Conservation (phyloP, 305 asterid genomes). For the Solanum hybrid region DNA sequence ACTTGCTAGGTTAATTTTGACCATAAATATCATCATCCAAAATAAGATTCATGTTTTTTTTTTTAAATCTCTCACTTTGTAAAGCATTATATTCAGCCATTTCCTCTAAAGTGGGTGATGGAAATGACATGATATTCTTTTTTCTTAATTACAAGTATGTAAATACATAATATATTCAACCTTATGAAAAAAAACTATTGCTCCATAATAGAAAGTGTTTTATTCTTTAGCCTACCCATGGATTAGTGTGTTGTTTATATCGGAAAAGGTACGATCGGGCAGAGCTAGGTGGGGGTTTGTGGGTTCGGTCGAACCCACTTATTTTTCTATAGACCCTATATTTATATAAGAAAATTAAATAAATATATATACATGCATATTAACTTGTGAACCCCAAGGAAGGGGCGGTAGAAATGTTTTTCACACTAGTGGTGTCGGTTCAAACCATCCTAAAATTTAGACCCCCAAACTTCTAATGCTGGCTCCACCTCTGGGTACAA, state of each 20-base stretch:
- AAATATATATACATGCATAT: too few species aligned
- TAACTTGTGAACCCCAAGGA: too few species aligned
- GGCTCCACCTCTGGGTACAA: too few species aligned
- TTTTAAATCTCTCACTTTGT: background rate
- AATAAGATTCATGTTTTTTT: background rate
- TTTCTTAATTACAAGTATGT: background rate
- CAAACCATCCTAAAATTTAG: too few species aligned
- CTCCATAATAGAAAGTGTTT: background rate
- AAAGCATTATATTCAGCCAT: background rate
- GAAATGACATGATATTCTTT: background rate
- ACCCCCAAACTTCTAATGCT: too few species aligned
- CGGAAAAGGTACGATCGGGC: too few species aligned
- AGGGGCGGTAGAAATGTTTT: too few species aligned
- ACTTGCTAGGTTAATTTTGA: background rate
- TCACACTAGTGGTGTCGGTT: too few species aligned
- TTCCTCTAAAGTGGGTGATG: background rate
- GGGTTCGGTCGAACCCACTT: too few species aligned
- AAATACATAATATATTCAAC: background rate
- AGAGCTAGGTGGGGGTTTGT: too few species aligned
- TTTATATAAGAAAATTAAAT: too few species aligned
- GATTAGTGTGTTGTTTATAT: background rate
- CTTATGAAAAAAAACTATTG: background rate
- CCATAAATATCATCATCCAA: background rate
- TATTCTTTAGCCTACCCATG: background rate
- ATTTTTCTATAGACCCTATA: too few species aligned